Evolutionary conservation across 805 yeast genomes (phyloP).

Genomic region (Metschnikowia corniflorae): DNA sequence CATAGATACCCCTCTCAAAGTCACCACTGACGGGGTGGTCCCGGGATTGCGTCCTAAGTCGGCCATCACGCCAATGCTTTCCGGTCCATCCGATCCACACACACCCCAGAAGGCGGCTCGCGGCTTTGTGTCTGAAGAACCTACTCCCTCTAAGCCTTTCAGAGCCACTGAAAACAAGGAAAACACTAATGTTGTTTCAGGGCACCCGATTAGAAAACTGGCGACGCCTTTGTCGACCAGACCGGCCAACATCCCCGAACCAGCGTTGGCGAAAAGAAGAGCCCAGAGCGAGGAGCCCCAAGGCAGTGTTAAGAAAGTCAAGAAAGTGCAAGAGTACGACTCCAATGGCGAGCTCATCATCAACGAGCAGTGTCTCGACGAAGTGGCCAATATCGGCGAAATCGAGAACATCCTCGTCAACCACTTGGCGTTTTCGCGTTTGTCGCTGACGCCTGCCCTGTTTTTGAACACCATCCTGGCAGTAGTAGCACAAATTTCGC

Average conservation of each 20-base stretch:
- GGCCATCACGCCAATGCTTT: constrained; percentile 6
- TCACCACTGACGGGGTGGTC: neutral
- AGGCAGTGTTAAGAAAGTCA: constrained; percentile 15
- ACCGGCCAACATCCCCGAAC: constrained; percentile 22
- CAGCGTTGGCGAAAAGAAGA: constrained; percentile 22
- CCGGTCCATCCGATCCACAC: neutral
- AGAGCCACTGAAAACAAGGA: constrained; percentile 5
- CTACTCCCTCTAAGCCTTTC: constrained; percentile 9
- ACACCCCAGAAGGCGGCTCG: constrained; percentile 7
- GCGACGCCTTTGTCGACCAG: constrained; percentile 27
- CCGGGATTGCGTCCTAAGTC: neutral
- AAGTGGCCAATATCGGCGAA: constrained; percentile 43
- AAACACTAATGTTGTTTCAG: neutral
- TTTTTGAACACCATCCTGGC: constrained; percentile 61
- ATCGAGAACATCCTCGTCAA: constrained; percentile 68
- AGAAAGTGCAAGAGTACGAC: constrained; percentile 16
- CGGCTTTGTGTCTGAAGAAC: constrained; percentile 1
- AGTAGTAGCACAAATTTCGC: constrained; percentile 44
- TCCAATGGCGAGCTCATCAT: constrained; percentile 28
- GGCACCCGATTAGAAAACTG: constrained; percentile 8
- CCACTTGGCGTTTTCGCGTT: constrained; percentile 85
- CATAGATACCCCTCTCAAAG: neutral
- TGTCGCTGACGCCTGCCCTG: constrained; percentile 83
- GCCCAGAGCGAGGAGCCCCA: constrained; percentile 37
- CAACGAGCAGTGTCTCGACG: constrained; percentile 21